Conservation (phyloP, 805 yeast species). For the Candida oleophila region DNA sequence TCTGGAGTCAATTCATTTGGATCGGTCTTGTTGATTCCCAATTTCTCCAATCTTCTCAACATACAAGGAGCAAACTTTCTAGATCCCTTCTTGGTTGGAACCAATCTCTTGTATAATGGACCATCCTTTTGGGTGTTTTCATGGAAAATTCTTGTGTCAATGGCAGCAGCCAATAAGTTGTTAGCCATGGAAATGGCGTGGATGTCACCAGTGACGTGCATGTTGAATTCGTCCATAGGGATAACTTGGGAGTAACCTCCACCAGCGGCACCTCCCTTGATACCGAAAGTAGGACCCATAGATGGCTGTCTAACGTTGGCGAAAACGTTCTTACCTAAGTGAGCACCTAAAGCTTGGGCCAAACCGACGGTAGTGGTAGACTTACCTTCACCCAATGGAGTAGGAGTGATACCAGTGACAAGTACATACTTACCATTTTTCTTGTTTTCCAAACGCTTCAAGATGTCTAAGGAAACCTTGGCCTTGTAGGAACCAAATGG, state of each 20-base stretch:
- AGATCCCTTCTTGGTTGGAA: conserved; percentile 70
- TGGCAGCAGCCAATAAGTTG: conserved; percentile 79
- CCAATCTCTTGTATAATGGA: conserved; percentile 70
- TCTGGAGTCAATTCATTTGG: conserved; percentile 73
- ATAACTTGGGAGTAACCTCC: conserved; percentile 87
- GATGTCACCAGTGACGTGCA: conserved; percentile 84
- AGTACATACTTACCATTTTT: conserved; percentile 70
- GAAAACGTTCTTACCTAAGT: conserved; percentile 62
- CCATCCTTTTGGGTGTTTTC: conserved; percentile 74
- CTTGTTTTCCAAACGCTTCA: conserved; percentile 58
- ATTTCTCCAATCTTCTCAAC: conserved; percentile 63
- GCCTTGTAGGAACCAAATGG: conserved; percentile 77
- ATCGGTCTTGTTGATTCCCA: conserved; percentile 67
- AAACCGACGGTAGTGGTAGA: conserved; percentile 82
- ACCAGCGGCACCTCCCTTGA: conserved; percentile 90
- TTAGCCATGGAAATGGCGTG: conserved; percentile 84
- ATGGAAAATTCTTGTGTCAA: conserved; percentile 84
- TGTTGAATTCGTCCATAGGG: conserved; percentile 86
- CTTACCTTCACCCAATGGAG: conserved; percentile 85
- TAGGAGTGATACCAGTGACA: conserved; percentile 84
- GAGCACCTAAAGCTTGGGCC: conserved; percentile 80
- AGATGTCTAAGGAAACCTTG: conserved; percentile 63
- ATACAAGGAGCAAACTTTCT: conserved; percentile 68
- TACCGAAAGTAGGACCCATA: conserved; percentile 88
- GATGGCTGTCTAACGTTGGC: conserved; percentile 87